Evolutionary conservation across 257 asterid species (phyloP), one percentile per base, ranked within the genome.

Genomic region (Echites panduratus): DNA sequence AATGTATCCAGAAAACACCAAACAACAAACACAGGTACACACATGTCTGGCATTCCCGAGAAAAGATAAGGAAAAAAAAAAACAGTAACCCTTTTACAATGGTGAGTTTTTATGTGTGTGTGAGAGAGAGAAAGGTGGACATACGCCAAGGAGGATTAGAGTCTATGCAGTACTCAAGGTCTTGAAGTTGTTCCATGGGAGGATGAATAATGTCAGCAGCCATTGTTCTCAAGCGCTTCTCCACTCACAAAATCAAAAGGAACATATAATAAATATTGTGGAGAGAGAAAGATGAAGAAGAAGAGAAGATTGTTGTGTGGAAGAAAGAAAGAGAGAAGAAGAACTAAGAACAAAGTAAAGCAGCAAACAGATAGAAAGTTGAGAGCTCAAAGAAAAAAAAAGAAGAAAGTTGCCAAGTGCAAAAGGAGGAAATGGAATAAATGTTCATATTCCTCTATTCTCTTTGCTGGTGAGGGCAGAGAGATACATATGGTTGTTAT

Each of bases 71-170:
- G 17, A 49, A 14, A 16, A 49, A 49, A 49, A 4, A 40, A 13
- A 40, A 7, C 41, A 70, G 45, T 0, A 48, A 13, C 19, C 44
- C 27, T 41, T 53, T 47, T 35, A 12, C 57, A 57, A 20, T 48
- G 29, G 49, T 38, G 40, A 24, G 9, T 26, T 27, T 59, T 0
- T 57, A 17, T 5, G 17, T 22, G 16, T 47, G 32, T n/a, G 57
- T 52, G 56, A 29, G 74, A 56, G 29, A 54, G 57, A 66, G 43
- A 41, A 17, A 69, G 41, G 16, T 47, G 29, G 19, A 5, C 86
- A 66, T 84, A 94, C 98, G 93, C 98, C 98, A 94, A 50, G 98
- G 86, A 77, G 99, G 99, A 83, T 94, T 94, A 58, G 99, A 94
- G 80, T 94, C 97, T 75, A 94, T 94, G 84, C 99, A 94, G 49